A percentile compares a stretch with the other conserved stretches of the same genome.
These are phyloP conservation scores for Fusarium ramigenum DNA, from an alignment of 2,329 filamentous ascomycete genomes.

Conservation along the genomic window DNA sequence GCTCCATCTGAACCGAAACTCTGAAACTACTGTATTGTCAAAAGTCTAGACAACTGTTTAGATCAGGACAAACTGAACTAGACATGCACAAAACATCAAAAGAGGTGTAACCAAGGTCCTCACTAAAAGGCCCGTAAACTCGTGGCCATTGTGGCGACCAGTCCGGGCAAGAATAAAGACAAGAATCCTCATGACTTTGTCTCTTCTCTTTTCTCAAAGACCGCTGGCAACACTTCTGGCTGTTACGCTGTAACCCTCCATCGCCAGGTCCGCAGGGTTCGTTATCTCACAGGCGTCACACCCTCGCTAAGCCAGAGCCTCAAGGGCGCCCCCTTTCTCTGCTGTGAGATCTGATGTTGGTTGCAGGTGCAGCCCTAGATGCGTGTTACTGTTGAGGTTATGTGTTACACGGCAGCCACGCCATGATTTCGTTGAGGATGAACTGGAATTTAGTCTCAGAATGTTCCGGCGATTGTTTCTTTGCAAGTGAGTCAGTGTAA, in stretches of 20 bases:
- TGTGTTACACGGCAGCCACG: conserved; percentile 22
- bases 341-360: conserved; percentile 30
- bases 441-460: conserved; percentile 15
- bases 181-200: conserved; percentile 3
- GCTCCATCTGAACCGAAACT: conserved; percentile 18
- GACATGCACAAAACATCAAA: conserved; percentile 19
- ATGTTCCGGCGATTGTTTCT: background rate
- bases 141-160: conserved; percentile 16
- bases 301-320: conserved; percentile 31
- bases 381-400: conserved; percentile 7
- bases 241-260: conserved; percentile 24
- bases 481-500: background rate
- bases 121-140: conserved; percentile 6
- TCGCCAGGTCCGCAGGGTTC: conserved; percentile 14
- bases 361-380: conserved; percentile 22
- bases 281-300: conserved; percentile 34
- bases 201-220: background rate
- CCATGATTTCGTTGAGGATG: conserved; percentile 15
- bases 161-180: conserved; percentile 3
- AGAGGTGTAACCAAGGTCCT: conserved; percentile 15
- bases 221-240: background rate
- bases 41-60: conserved; percentile 6
- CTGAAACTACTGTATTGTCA: conserved; percentile 12
- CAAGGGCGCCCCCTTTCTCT: conserved; percentile 20
- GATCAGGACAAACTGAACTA: conserved; percentile 14